Evolutionary conservation across 2,329 filamentous ascomycete genomes (phyloP).

Genomic region (Ascochyta clinopodiicola): DNA sequence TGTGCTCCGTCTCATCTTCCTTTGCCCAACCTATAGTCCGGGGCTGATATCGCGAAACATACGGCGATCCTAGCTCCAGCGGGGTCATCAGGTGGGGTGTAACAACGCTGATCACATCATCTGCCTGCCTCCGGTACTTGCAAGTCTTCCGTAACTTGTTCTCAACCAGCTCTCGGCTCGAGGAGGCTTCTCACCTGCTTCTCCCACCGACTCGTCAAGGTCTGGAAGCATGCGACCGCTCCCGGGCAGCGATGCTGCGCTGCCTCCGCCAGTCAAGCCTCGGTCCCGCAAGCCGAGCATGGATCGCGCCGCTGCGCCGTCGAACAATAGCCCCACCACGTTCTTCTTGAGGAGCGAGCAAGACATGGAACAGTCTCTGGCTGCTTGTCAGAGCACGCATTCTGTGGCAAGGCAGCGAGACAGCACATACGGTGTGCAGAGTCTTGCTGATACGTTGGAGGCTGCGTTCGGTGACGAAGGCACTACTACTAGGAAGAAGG

Average conservation of each 20-base stretch:
- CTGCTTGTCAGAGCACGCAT: constrained; percentile 29
- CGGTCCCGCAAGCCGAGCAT: constrained; percentile 49
- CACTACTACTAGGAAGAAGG: constrained; percentile 29
- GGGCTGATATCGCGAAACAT: constrained; percentile 20
- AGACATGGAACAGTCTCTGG: constrained; percentile 53
- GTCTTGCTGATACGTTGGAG: constrained; percentile 60
- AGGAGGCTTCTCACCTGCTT: not conserved
- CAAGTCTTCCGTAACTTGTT: constrained; percentile 4
- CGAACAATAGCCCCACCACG: constrained; percentile 57
- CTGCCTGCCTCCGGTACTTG: constrained; percentile 5
- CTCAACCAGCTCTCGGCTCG: not conserved
- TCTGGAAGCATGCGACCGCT: constrained; percentile 41
- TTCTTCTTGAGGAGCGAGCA: constrained; percentile 66
- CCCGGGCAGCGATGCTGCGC: constrained; percentile 43
- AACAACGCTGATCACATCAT: constrained; percentile 19
- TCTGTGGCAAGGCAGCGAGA: constrained; percentile 39
- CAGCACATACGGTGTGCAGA: constrained; percentile 64
- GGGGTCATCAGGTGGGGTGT: constrained; percentile 27
- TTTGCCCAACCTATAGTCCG: constrained; percentile 4
- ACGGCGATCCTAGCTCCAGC: constrained; percentile 21
- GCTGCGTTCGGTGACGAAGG: constrained; percentile 48
- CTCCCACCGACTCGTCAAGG: not conserved
- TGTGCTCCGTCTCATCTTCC: not conserved
- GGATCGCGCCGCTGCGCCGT: constrained; percentile 38
- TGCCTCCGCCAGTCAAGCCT: constrained; percentile 38